A percentile compares a stretch with the other conserved stretches of the same genome.
Evolutionary conservation across 768 basidiomycete genomes (phyloP).

Genomic region (Cyclocybe cylindracea): DNA sequence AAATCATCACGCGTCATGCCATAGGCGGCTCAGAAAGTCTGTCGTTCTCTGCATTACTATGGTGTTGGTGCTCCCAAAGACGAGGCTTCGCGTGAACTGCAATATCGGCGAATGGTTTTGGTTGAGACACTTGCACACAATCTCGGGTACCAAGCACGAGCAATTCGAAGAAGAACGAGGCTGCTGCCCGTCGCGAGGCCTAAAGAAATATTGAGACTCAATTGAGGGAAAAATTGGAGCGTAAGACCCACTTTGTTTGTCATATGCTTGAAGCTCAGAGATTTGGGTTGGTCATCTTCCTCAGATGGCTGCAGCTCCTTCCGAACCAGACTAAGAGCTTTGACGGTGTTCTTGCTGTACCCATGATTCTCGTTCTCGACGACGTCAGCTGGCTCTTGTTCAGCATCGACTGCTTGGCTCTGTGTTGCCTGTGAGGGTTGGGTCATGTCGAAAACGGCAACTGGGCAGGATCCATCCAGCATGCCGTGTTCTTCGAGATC

Average conservation of each 20-base stretch:
- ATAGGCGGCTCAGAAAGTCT: neutral
- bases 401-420: slow-evolving; percentile 36
- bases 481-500: slow-evolving; percentile 55
- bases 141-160: slow-evolving; percentile 94
- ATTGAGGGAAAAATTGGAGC: neutral
- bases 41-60: slow-evolving; percentile 1
- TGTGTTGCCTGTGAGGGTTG: slow-evolving; percentile 52
- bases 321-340: slow-evolving; percentile 76
- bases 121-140: slow-evolving; percentile 80
- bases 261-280: slow-evolving; percentile 77
- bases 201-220: slow-evolving; percentile 27
- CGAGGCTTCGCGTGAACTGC: slow-evolving; percentile 78
- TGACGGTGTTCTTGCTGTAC: slow-evolving; percentile 88
- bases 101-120: slow-evolving; percentile 81
- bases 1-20: neutral
- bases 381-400: slow-evolving; percentile 26
- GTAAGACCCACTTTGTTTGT: slow-evolving; percentile 64
- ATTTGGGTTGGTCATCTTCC: slow-evolving; percentile 49
- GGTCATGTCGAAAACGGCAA: slow-evolving; percentile 77
- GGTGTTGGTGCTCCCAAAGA: slow-evolving; percentile 69
- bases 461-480: slow-evolving; percentile 72
- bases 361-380: slow-evolving; percentile 62
- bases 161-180: slow-evolving; percentile 97
- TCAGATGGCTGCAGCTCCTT: slow-evolving; percentile 64
- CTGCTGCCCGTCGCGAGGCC: slow-evolving; percentile 90